phyloP scores from a whole-genome alignment of 805 yeast genomes.

The Candida germanica region DNA sequence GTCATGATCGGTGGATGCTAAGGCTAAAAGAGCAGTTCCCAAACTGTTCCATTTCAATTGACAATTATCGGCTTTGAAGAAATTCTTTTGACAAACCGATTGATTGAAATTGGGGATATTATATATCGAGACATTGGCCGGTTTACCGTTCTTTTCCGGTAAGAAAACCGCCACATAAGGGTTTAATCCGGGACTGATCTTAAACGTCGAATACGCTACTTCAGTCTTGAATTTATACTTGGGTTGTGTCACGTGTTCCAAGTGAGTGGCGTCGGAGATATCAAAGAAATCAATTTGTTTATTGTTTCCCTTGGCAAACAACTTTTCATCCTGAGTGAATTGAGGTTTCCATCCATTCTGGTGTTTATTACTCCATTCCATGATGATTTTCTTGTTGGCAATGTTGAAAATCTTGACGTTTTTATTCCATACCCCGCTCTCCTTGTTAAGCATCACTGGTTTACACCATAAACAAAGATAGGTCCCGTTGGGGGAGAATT shows the following conservation, averaged over 20 bases:
- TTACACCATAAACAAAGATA: slow-evolving; percentile 87
- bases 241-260: slow-evolving; percentile 45
- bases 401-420: slow-evolving; percentile 78
- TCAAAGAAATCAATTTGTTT: slow-evolving; percentile 69
- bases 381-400: slow-evolving; percentile 43
- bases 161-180: slow-evolving; percentile 88
- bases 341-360: slow-evolving; percentile 95
- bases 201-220: slow-evolving; percentile 53
- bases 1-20: slow-evolving; percentile 95
- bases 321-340: slow-evolving; percentile 76
- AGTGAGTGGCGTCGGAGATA: slow-evolving; percentile 28
- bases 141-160: slow-evolving; percentile 84
- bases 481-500: slow-evolving; percentile 85
- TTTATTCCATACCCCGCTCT: slow-evolving; percentile 68
- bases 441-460: slow-evolving; percentile 63
- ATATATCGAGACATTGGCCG: slow-evolving; percentile 83
- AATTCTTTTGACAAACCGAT: slow-evolving; percentile 81
- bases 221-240: slow-evolving; percentile 55
- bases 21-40: slow-evolving; percentile 91
- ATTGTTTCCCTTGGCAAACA: slow-evolving; percentile 58
- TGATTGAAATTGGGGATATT: slow-evolving; percentile 71
- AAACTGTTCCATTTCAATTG: slow-evolving; percentile 88
- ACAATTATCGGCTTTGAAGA: slow-evolving; percentile 95
- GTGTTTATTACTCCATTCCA: slow-evolving; percentile 69
- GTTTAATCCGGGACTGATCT: slow-evolving; percentile 81